Base-by-base conservation (phyloP, 140 eudicot species). In the Cichorium intybus region DNA sequence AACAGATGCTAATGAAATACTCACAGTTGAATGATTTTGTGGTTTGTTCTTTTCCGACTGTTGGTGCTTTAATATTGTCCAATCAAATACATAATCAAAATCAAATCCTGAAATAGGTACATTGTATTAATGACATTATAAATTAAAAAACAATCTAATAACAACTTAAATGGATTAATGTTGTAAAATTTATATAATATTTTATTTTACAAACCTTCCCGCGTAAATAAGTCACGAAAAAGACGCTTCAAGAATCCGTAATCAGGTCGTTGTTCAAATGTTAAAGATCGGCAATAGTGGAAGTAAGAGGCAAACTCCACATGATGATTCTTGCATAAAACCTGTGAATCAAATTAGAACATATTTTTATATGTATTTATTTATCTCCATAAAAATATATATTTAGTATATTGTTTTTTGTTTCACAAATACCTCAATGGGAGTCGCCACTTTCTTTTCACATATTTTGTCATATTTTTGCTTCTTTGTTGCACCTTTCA, bases 231-330 rank as follows among this genome's bases (percentile, higher is more conserved):
- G 60, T 92, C 98, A 65, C 87, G 96, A 39, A 92, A 92, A 39
- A 88, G 79, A 29, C 92, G 84, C 81, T 87, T 92, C 66, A 92
- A 72, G 69, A 82, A 92, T 56, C 85, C 95, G 79, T 88, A 92
- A 81, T 92, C 96, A 45, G 98, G 98, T 56, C 88, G 77, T 46
- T 92, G 95, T 62, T 92, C 98, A 71, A 92, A 92, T 29, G 92
- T 79, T 66, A 92, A 80, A 69, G 95, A 87, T 60, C 84, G 95
- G 23, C 98, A 91, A 50, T 88, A 92, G 22, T 88, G 92, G 71
- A 92, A 92, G 85, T 88, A 87, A 7, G 98, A 92, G 5, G 89
- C 87, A 41, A 92, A 92, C 73, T 92, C 98, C 24, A 75, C 71
- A 47, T 89, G 98, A 68, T 88, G 84, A 77, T 79, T 82, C 58